A percentile compares a stretch with the other conserved stretches of the same genome.
Conservation (phyloP, 2,329 filamentous ascomycete species). For the Nemania bipapillata region DNA sequence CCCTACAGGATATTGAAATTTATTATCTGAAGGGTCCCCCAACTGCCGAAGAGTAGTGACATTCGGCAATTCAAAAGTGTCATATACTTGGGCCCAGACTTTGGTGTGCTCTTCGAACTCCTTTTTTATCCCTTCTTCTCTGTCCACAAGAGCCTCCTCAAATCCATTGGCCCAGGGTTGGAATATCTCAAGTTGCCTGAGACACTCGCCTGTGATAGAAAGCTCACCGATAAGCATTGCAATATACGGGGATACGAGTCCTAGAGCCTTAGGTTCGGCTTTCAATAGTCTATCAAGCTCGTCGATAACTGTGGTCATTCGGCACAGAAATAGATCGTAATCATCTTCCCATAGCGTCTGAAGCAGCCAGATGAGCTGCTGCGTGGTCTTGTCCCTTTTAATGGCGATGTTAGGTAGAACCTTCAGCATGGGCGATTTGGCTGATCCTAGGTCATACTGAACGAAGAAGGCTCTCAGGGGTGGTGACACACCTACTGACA, state of each 20-base stretch:
- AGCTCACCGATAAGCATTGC: slow-evolving; percentile 57
- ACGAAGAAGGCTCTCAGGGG: slow-evolving; percentile 54
- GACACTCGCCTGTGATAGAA: slow-evolving; percentile 58
- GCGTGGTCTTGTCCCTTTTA: slow-evolving; percentile 41
- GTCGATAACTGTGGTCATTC: slow-evolving; percentile 57
- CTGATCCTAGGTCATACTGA: slow-evolving; percentile 43
- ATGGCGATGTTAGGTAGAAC: slow-evolving; percentile 41
- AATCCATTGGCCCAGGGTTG: slow-evolving; percentile 61
- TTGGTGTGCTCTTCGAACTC: slow-evolving; percentile 42
- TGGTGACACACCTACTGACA: slow-evolving; percentile 54
- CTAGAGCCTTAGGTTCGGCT: slow-evolving; percentile 51
- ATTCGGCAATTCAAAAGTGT: slow-evolving; percentile 36
- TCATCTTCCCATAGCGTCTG: slow-evolving; percentile 54
- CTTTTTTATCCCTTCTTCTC: slow-evolving; percentile 44
- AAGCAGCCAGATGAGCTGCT: slow-evolving; percentile 54
- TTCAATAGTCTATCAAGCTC: slow-evolving; percentile 60
- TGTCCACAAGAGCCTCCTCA: slow-evolving; percentile 46
- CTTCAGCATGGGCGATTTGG: slow-evolving; percentile 35
- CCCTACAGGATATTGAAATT: slow-evolving; percentile 56
- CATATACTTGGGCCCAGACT: slow-evolving; percentile 33
- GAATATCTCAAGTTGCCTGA: slow-evolving; percentile 59
- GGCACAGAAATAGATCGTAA: slow-evolving; percentile 47
- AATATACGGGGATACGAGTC: slow-evolving; percentile 55
- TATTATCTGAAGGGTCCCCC: slow-evolving; percentile 52
- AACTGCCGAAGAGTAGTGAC: slow-evolving; percentile 38